Evolutionary conservation across 1,139 yeast species (phyloP), one percentile per base, ranked within the genome.

Genomic region (Debaryomycetaceae sp.): DNA sequence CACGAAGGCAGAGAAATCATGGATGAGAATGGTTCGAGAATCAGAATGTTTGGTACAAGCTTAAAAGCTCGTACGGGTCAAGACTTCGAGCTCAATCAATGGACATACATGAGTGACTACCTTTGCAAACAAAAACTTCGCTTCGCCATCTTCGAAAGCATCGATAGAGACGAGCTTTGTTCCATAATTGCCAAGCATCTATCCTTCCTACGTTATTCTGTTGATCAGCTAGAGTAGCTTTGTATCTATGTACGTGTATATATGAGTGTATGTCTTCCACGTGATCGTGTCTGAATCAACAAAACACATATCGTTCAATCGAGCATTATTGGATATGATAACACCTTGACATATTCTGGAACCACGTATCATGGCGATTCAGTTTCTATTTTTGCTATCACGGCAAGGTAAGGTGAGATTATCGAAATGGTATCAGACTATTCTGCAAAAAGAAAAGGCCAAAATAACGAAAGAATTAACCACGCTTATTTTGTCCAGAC

Each of bases 331-430:
- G 8, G 4, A 34, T 34, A 34, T 34, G n/a, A 17, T 34, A 13
- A 35, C 13, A 14, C 38, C 24, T 17, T 27, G 20, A 17, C 20
- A 27, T 7, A 27, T 27, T 27, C 11, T 27, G 31, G 11, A 11
- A 27, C 11, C 31, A 20, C 7, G 14, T 13, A 39, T 2, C 37
- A 87, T 89, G 84, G 85, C 88, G 6, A 77, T 90, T 48, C 84
- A 85, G 57, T 93, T 87, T 60, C 61, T 91, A 45, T 76, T 93
- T 44, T 72, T 93, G 46, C 77, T 93, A 27, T 91, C 97, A 24
- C 81, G 97, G 56, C 99, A 95, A 65, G 99, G 99, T 38, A 93
- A 93, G 63, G 90, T 91, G 31, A 76, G 99, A 56, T 76, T 95
- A 42, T 81, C 95, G 40, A 91, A 91, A 69, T 93, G 99, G 99